phyloP scores from a whole-genome alignment of 371 early-diverging fungal genomes.

The Lichtheimia corymbifera region DNA sequence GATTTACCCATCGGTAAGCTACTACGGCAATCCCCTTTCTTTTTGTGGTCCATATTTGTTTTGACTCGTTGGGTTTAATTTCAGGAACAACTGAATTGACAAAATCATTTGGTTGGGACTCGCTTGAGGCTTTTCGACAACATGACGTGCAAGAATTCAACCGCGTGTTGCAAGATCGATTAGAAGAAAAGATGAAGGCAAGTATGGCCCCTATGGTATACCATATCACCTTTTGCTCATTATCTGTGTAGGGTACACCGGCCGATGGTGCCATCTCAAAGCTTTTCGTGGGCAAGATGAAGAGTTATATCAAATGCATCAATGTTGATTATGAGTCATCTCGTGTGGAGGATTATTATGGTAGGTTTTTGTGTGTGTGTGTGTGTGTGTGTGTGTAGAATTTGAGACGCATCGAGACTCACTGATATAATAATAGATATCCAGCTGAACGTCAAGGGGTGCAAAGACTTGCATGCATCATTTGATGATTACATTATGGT shows the following conservation, averaged over 20 bases:
- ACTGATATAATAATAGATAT: conserved; percentile 64
- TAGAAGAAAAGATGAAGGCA: conserved; percentile 88
- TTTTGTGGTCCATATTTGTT: too few species aligned
- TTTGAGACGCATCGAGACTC: conserved; percentile 9
- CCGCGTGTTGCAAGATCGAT: conserved; percentile 91
- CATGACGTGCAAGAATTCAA: conserved; percentile 98
- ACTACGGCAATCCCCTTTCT: background rate
- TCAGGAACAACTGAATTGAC: conserved; percentile 91
- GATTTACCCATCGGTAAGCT: conserved; percentile 62
- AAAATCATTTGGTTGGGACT: conserved; percentile 96
- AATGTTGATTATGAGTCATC: conserved; percentile 94
- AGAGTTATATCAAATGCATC: conserved; percentile 91
- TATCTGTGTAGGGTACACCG: conserved; percentile 49
- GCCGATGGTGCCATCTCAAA: conserved; percentile 92
- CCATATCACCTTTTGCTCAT: background rate
- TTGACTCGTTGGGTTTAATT: too few species aligned
- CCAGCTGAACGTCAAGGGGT: conserved; percentile 94
- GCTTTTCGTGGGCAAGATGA: conserved; percentile 94
- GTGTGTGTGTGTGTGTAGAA: background rate
- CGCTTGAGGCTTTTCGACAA: conserved; percentile 92
- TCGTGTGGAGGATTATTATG: conserved; percentile 70
- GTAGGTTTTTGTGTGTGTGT: conserved; percentile 19
- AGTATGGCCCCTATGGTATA: background rate
- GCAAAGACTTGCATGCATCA: conserved; percentile 84
- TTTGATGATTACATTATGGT: conserved; percentile 86